Percentiles rank a stretch among this genome's conserved stretches.
Evolutionary conservation across 1,139 yeast genomes (phyloP).

Genomic region (Geotrichum europaeum): DNA sequence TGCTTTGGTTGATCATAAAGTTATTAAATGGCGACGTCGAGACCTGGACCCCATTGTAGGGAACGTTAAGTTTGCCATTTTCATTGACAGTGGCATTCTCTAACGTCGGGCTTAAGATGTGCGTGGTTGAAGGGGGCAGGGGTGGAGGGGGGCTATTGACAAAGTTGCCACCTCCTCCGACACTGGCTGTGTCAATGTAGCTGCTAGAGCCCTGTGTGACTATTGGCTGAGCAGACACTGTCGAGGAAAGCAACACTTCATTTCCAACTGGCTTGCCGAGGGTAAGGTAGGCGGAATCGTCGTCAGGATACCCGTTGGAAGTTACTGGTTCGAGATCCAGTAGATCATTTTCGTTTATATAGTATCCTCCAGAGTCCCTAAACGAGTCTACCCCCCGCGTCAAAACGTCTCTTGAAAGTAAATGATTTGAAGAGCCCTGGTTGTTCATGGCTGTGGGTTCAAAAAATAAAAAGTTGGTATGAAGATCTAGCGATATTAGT

Average conservation of each 20-base stretch:
- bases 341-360: conserved; percentile 32
- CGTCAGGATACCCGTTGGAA: conserved; percentile 10
- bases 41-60: conserved; percentile 29
- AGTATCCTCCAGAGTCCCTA: conserved; percentile 26
- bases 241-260: not conserved
- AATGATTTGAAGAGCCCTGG: conserved; percentile 2
- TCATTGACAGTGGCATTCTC: not conserved
- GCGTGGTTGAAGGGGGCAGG: not conserved
- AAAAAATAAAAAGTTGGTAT: not conserved
- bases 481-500: not conserved
- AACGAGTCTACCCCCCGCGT: conserved; percentile 30
- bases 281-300: conserved; percentile 14
- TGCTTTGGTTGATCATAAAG: conserved; percentile 21
- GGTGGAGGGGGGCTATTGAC: not conserved
- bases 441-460: not conserved
- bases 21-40: conserved; percentile 33
- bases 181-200: not conserved
- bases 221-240: conserved; percentile 5
- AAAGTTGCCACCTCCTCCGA: conserved; percentile 6
- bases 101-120: not conserved
- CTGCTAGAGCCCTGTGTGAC: not conserved
- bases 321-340: conserved; percentile 27
- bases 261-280: not conserved
- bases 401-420: conserved; percentile 26
- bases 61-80: conserved; percentile 16